A percentile compares a stretch with the other conserved stretches of the same genome.
Evolutionary conservation across 1,139 yeast species (phyloP).

Genomic region (Chernovozyma sophiae-reginae): DNA sequence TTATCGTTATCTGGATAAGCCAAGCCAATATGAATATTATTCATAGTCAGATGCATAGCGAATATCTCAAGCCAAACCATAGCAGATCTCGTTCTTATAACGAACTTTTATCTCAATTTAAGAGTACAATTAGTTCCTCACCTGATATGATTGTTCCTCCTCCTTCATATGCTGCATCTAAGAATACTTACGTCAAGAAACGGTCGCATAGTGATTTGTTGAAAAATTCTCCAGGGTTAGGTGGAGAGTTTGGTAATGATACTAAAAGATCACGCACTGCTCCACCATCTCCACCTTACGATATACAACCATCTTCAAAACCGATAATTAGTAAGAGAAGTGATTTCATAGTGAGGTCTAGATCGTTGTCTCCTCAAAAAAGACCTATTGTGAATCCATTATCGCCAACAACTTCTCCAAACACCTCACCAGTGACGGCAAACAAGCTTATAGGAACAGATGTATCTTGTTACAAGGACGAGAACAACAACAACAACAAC

Average conservation of each 20-base stretch:
- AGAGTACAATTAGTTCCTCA: slow-evolving; percentile 13
- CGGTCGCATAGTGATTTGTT: slow-evolving; percentile 23
- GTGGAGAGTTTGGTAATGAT: slow-evolving; percentile 6
- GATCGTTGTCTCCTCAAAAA: slow-evolving; percentile 34
- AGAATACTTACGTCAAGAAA: slow-evolving; percentile 15
- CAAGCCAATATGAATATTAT: slow-evolving; percentile 21
- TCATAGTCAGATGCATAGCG: slow-evolving; percentile 26
- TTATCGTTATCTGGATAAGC: too few relatives aligned
- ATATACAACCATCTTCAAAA: slow-evolving; percentile 4
- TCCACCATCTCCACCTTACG: slow-evolving; percentile 45
- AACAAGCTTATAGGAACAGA: neutral
- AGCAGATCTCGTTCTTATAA: slow-evolving; percentile 31
- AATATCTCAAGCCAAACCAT: slow-evolving; percentile 28
- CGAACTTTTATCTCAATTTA: slow-evolving; percentile 28
- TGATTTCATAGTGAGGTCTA: slow-evolving; percentile 18
- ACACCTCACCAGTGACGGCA: slow-evolving; percentile 16
- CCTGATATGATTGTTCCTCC: slow-evolving; percentile 8
- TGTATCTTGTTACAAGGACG: neutral
- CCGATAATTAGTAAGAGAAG: slow-evolving; percentile 1
- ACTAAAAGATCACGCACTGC: slow-evolving; percentile 47
- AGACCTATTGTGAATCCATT: slow-evolving; percentile 19
- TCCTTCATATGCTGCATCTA: slow-evolving; percentile 5
- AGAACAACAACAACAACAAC: neutral
- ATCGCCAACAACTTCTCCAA: slow-evolving; percentile 30
- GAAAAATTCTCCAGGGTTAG: slow-evolving; percentile 9